Conservation (phyloP, 495 filamentous ascomycete species). For the Thozetella sp. region DNA sequence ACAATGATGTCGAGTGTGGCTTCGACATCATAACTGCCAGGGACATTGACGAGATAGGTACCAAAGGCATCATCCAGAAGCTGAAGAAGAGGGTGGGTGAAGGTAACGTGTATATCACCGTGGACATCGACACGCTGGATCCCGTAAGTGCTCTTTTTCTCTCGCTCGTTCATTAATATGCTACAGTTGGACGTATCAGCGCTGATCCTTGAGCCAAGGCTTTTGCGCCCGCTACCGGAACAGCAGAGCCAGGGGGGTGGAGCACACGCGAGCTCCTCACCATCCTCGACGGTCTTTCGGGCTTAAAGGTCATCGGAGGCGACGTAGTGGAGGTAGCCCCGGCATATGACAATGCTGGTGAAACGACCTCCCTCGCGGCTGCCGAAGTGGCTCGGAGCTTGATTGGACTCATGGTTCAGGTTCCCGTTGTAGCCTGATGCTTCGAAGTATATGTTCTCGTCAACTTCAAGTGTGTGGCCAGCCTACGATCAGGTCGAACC, state of each 20-base stretch:
- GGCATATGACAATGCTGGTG: conserved; percentile 69
- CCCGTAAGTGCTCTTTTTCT: conserved; percentile 59
- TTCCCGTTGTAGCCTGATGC: no score
- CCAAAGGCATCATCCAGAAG: conserved; percentile 70
- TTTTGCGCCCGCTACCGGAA: conserved; percentile 65
- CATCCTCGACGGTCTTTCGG: conserved; percentile 53
- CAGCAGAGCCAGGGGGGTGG: conserved; percentile 88
- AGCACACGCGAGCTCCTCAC: conserved; percentile 67
- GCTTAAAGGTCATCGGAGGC: conserved; percentile 75
- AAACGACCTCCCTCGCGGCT: conserved; percentile 69
- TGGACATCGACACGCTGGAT: conserved; percentile 89
- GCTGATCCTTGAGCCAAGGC: background rate
- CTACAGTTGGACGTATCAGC: conserved; percentile 44
- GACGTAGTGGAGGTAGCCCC: conserved; percentile 81
- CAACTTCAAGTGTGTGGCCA: no score
- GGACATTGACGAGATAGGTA: conserved; percentile 78
- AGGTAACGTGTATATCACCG: conserved; percentile 78
- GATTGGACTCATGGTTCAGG: conserved; percentile 36
- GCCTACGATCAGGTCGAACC: no score
- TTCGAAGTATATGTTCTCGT: no score
- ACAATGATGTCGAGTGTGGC: conserved; percentile 82
- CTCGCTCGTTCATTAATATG: background rate
- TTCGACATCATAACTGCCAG: conserved; percentile 81
- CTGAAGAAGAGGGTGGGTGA: conserved; percentile 75
- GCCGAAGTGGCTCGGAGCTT: conserved; percentile 41